Percentiles rank a stretch among this genome's conserved stretches.
Conservation (phyloP, 768 basidiomycete species). For the Russula compacta region DNA sequence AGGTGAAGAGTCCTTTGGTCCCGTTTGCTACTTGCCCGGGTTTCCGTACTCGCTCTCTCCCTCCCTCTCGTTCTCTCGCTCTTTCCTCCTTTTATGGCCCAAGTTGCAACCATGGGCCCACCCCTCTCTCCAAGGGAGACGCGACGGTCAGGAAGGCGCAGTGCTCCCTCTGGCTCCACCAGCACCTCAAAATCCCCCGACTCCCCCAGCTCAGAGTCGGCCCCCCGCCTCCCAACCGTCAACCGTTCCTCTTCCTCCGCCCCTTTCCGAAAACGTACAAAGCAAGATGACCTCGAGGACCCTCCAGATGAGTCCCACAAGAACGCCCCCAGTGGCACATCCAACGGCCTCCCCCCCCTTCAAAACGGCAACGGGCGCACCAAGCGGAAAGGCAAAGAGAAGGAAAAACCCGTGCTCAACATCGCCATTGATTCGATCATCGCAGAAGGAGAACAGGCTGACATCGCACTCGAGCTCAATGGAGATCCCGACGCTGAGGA, state of each 20-base stretch:
- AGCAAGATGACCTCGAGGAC: conserved; percentile 69
- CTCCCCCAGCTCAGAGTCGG: conserved; percentile 45
- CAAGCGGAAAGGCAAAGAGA: conserved; percentile 61
- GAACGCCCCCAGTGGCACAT: conserved; percentile 28
- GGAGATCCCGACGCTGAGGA: conserved; percentile 34
- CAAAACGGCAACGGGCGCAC: conserved; percentile 31
- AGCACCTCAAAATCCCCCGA: conserved; percentile 69
- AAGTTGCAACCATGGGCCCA: conserved; percentile 64
- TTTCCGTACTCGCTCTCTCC: conserved; percentile 10
- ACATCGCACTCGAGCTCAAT: conserved; percentile 28
- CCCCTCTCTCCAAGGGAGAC: conserved; percentile 71
- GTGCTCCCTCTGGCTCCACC: conserved; percentile 54
- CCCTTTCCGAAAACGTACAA: conserved; percentile 43
- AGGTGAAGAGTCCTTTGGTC: conserved; percentile 10
- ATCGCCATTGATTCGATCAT: conserved; percentile 25
- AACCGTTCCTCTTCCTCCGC: conserved; percentile 23
- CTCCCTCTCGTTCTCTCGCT: conserved; percentile 10
- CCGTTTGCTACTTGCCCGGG: conserved; percentile 2
- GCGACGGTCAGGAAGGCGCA: conserved; percentile 68
- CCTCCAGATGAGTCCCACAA: conserved; percentile 44
- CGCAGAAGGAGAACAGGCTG: conserved; percentile 24
- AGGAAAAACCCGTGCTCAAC: conserved; percentile 35
- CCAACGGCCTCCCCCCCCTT: conserved; percentile 23
- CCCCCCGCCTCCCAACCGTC: conserved; percentile 26
- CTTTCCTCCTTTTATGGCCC: conserved; percentile 37